Base-by-base conservation (phyloP, 176 grass and related monocot species). In the Oryza officinalis region DNA sequence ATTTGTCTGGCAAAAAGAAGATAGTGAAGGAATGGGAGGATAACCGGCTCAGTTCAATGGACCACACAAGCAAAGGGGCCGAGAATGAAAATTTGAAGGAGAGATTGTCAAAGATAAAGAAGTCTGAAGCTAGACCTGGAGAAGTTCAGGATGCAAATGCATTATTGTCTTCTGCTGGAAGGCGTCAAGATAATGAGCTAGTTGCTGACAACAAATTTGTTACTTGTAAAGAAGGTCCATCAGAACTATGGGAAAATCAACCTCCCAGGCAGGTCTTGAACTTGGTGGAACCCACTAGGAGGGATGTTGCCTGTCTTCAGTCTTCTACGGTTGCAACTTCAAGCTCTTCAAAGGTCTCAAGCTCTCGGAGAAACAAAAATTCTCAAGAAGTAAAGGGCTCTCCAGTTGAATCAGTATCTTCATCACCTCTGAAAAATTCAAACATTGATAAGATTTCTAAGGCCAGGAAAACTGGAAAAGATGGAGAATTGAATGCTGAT, bases 381-480 rank as follows among this genome's bases (percentile, higher is more conserved):
- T 75, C 83, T 77, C 69, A 38, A 52, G 91, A 90, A 87, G 75
- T 72, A 80, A 89, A 76, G 66, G 87, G 91, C 69, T 93, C 91
- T 85, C 81, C 91, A 43, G 87, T 93, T 75, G 91, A 84, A 67
- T 93, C 91, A 40, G 91, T 93, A 71, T 93, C 87, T 84, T 93
- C 91, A 75, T 93, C 91, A 77, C 91, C 91, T 45, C 57, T 87
- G 60, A 84, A 84, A 82, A 63, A 71, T 77, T 70, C 40, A 41
- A 84, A 80, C 77, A 87, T 2, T 40, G 84, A 90, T 8, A 93
- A 64, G 76, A 26, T 86, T 60, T 69, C 76, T 75, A 82, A 68
- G 65, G 86, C 66, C 84, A 88, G 43, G 64, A 85, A 60, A 25
- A 45, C 46, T 20, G 47, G 67, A 79, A 89, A 82, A 61, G 81